Conservation (phyloP, 2,329 filamentous ascomycete species). For the Hypoxylon sp. region DNA sequence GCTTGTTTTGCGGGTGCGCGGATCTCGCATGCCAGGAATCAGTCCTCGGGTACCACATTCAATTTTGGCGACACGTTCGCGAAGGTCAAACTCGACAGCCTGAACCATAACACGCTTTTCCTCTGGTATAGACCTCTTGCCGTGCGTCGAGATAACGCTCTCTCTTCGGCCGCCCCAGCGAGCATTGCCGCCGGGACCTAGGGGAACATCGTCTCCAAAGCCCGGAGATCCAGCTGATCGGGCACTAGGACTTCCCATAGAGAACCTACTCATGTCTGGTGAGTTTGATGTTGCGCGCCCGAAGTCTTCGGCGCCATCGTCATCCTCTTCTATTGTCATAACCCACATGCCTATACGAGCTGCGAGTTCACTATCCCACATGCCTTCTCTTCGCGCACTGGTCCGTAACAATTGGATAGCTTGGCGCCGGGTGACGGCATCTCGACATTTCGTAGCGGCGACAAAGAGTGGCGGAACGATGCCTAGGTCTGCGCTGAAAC, state of each 20-base stretch:
- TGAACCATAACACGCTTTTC: constrained; percentile 70
- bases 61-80: constrained; percentile 64
- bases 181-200: constrained; percentile 63
- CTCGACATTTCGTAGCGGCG: constrained; percentile 76
- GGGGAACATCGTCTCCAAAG: constrained; percentile 55
- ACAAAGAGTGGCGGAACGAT: constrained; percentile 76
- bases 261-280: constrained; percentile 48
- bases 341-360: constrained; percentile 71
- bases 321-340: constrained; percentile 68
- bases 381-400: constrained; percentile 74
- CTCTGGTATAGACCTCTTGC: constrained; percentile 61
- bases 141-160: constrained; percentile 43
- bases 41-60: constrained; percentile 69
- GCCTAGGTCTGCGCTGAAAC: constrained; percentile 75
- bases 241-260: constrained; percentile 46
- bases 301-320: constrained; percentile 51
- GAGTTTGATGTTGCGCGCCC: constrained; percentile 52
- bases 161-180: constrained; percentile 56
- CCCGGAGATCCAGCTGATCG: constrained; percentile 53
- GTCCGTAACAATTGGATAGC: constrained; percentile 73
- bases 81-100: constrained; percentile 70
- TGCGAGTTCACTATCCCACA: constrained; percentile 76
- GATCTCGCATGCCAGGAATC: constrained; percentile 62
- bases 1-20: constrained; percentile 62
- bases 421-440: constrained; percentile 68